Base-by-base conservation (phyloP, 2,329 filamentous ascomycete genomes). In the Ophiostoma ulmi region DNA sequence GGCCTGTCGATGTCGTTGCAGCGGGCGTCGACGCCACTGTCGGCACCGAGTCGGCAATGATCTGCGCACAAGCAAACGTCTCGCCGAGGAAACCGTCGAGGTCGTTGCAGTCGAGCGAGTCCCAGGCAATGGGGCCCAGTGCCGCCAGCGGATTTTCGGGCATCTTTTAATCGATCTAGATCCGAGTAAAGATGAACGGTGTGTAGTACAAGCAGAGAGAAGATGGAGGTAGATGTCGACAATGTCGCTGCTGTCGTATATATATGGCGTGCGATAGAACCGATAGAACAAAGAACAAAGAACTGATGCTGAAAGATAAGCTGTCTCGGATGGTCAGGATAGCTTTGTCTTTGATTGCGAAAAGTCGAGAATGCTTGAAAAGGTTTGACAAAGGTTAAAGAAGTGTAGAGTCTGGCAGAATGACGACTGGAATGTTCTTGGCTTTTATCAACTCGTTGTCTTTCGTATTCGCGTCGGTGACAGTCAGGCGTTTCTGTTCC, bases 71-170 rank as follows among this genome's bases (percentile, higher is more conserved):
- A 20, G 71, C 22, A 63, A 75, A 72, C 1, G 72, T 74, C 36
- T 72, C 69, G 58, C 36, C n/a, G n/a, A 74, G 67, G 55, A 73
- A 72, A 20, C 61, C 17, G n/a, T 48, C 44, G 22, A 75, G 72
- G 20, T 41, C 38, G 38, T 41, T 39, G 44, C 38, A 58, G 48
- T 74, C 72, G 75, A 79, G 72, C 72, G 75, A 77, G 61, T 81
- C 78, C 81, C 84, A 87, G 35, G 83, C 79, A 68, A 82, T 80
- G 8, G 86, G 85, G 20, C 81, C 80, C 14, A 89, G 83, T 39
- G 81, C 80, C 76, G 85, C 81, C 72, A 89, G 82, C 17, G 84
- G 82, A 20, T 65, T 65, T 22, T 65, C 63, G 17, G 36, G 35
- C 63, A 65, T 65, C 10, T 11, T 65, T 58, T 58, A 5, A 7